Evolutionary conservation across 2,329 filamentous ascomycete genomes (phyloP), one percentile per base, ranked within the genome.

Genomic region (Ceratocystis papillata): DNA sequence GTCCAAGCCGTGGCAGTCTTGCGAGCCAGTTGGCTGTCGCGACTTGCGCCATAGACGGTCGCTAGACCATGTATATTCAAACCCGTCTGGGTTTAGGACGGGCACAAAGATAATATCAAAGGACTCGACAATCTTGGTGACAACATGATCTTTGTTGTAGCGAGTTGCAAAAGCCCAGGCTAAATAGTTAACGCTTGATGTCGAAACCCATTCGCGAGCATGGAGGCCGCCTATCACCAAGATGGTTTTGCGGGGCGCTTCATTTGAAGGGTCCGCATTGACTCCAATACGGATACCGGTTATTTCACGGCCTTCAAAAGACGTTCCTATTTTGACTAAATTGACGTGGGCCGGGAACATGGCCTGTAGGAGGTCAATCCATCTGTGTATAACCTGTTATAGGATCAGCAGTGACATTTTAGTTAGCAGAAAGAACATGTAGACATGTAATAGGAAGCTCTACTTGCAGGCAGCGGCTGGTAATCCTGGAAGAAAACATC

Each of bases 1-100:
- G 73, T 99, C 94, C 62, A 96, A 80, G 7, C 94, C 94, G 5
- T 82, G 86, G 74, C 94, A 99, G 76, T 93, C 93, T 17, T 85
- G 83, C 67, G 95, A 81, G 67, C 81, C 86, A 0, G 92, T 97
- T 63, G 86, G 82, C 73, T 97, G 93, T 62, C 90, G 81, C 67
- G 94, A 96, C 77, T 97, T 99, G 72, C 93, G 88, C 93, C 93
- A 99, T 0, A 99, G 79, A 6, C 94, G 86, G 74, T 99, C 93
- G 1, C 84, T 84, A 68, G 92, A 85, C 93, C 93, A 97, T 0
- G 89, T 91, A 75, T 96, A 96, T 69, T 90, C 87, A 73, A 96
- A 95, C 37, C 94, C 94, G 74, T 99, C 94, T 0, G 93, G 91
- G 73, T 99, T 99, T 67, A 94, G 76, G 0, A 90, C 89, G 0